A percentile compares a stretch with the other conserved stretches of the same genome.
Evolutionary conservation across 2,329 filamentous ascomycete genomes (phyloP).

Genomic region (Botrytis deweyae): DNA sequence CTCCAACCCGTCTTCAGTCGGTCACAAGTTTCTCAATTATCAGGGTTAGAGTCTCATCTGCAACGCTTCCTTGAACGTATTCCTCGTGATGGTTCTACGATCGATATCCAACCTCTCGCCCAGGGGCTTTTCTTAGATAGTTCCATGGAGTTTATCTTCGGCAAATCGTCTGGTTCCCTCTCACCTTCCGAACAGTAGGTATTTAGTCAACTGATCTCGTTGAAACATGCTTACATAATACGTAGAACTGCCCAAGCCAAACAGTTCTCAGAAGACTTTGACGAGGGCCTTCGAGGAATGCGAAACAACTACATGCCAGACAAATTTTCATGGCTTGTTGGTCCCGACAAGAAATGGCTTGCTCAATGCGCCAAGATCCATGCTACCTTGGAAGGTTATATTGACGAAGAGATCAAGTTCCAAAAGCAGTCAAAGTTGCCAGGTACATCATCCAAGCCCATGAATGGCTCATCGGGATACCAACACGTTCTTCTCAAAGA

Average conservation of each 20-base stretch:
- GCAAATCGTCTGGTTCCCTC: constrained; percentile 38
- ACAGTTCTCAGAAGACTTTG: constrained; percentile 20
- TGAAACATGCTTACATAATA: neutral
- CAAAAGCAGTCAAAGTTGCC: constrained; percentile 1
- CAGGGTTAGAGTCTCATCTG: constrained; percentile 60
- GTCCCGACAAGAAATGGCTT: constrained; percentile 18
- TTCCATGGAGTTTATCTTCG: constrained; percentile 26
- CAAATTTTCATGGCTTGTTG: constrained; percentile 19
- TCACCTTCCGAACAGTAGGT: constrained; percentile 15
- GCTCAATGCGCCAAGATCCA: constrained; percentile 22
- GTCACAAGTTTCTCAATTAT: constrained; percentile 49
- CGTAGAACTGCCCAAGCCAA: constrained; percentile 5
- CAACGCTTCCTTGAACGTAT: constrained; percentile 56
- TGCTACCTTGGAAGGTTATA: constrained; percentile 23
- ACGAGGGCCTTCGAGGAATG: constrained; percentile 24
- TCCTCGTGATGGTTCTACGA: constrained; percentile 50
- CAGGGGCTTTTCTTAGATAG: constrained; percentile 65
- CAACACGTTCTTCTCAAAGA: constrained; percentile 49
- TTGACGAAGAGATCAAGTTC: constrained; percentile 23
- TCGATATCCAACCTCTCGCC: constrained; percentile 61
- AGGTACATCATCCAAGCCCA: neutral
- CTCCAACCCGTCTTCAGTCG: constrained; percentile 53
- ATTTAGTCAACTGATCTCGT: neutral
- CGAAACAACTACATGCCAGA: constrained; percentile 19
- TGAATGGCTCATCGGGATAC: neutral